A percentile compares a stretch with the other conserved stretches of the same genome.
phyloP scores from a whole-genome alignment of 495 filamentous ascomycete genomes.

The Penicillium coffeae region DNA sequence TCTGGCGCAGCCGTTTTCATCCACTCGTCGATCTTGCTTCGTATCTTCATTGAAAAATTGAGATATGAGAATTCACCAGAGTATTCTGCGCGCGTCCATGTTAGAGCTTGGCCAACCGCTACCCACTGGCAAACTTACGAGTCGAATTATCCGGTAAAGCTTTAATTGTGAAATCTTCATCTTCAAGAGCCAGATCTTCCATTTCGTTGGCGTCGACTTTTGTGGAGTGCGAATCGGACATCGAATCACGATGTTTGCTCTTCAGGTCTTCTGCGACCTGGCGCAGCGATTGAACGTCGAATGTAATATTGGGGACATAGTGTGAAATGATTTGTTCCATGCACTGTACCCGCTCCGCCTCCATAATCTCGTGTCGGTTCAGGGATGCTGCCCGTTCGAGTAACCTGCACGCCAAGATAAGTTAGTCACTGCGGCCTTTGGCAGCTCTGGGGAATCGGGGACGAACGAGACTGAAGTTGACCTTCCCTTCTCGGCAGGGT shows the following conservation, averaged over 20 bases:
- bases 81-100: conserved; percentile 35
- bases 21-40: conserved; percentile 48
- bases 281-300: conserved; percentile 42
- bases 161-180: conserved; percentile 45
- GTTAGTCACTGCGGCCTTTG: neutral
- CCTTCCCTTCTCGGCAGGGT: conserved; percentile 35
- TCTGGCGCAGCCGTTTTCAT: conserved; percentile 43
- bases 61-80: conserved; percentile 52
- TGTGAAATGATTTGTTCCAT: conserved; percentile 44
- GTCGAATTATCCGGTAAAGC: conserved; percentile 46
- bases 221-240: conserved; percentile 32
- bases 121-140: conserved; percentile 23
- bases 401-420: conserved; percentile 17
- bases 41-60: conserved; percentile 49
- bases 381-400: conserved; percentile 34
- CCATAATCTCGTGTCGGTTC: conserved; percentile 41
- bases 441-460: neutral
- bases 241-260: conserved; percentile 34
- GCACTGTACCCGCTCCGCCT: conserved; percentile 39
- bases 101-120: neutral
- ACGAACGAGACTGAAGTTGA: conserved; percentile 36
- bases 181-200: conserved; percentile 42
- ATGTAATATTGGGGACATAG: conserved; percentile 41
- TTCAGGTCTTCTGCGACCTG: conserved; percentile 39
- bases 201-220: conserved; percentile 36